phyloP scores from a whole-genome alignment of 1,284 basidiomycete genomes.

The Boletus austroedulis region DNA sequence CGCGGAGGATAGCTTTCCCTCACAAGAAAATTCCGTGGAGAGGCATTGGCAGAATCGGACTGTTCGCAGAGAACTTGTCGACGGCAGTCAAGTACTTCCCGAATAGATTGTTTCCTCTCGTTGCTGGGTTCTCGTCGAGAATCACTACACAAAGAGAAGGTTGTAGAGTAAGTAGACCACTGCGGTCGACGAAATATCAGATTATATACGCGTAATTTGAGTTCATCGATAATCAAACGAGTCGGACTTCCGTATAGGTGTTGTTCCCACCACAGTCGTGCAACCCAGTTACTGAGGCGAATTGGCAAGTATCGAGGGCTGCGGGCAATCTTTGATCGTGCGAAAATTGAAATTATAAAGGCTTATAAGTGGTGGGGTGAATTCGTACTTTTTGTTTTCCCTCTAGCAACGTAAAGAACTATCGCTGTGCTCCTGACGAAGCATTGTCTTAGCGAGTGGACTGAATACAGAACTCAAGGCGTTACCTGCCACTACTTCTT shows the following conservation, averaged over 20 bases:
- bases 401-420: neutral
- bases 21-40: too few species aligned
- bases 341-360: neutral
- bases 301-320: neutral
- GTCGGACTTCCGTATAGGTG: neutral
- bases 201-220: neutral
- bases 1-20: neutral
- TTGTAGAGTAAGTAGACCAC: neutral
- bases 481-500: neutral
- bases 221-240: constrained; percentile 8
- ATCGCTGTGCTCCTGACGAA: neutral
- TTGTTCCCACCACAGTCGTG: neutral
- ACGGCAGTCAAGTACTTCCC: constrained; percentile 10
- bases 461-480: neutral
- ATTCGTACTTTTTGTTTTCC: constrained; percentile 4
- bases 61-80: constrained; percentile 1
- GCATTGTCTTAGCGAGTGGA: neutral
- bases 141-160: neutral
- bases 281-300: neutral
- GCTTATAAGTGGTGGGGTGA: neutral
- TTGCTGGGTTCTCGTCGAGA: neutral
- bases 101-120: constrained; percentile 3
- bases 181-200: neutral
- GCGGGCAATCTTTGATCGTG: neutral
- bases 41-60: neutral